Base-by-base conservation (phyloP, 2,329 filamentous ascomycete species). In the Pseudocercospora macadamiae region DNA sequence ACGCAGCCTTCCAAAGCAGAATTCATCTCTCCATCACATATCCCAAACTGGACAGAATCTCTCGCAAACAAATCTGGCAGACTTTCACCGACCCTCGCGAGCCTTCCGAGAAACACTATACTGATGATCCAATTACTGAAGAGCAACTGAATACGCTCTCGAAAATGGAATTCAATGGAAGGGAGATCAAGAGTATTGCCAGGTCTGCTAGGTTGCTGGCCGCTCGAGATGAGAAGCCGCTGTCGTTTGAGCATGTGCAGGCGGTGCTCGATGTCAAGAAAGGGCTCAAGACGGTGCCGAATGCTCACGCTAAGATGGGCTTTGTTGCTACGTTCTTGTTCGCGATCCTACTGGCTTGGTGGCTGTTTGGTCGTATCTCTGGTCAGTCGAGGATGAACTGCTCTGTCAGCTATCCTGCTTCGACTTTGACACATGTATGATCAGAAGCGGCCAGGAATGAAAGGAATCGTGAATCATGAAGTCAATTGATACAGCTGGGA, bases 1-100 rank as follows among this genome's bases (percentile, higher is more conserved):
- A 77, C 57, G 63, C 71, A 32, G 72, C 70, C 10, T 73, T 76
- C 62, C 61, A 71, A 2, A 73, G 68, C 25, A 63, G 72, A 16
- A 72, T 75, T 16, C 67, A 75, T 63, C 55, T 75, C 19, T 64
- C 57, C 16, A 54, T 75, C 2, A 61, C 68, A 45, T 76, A 44
- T 23, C 39, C 39, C 18, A 39, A 64, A 36, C 66, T 77, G 10
- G 68, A 54, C 16, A 60, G 44, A 42, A 54, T 60, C 16, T 58
- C 64, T 42, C 66, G 68, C 18, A 59, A 56, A 48, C 55, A 68
- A n/a, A 68, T 76, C 59, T 69, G 67, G 66, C 28, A 54, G 14
- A 62, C 55, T 2, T 64, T 64, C 19, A 47, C 42, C 19, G 42
- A 45, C 18, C 42, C 42, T 10, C 9, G 42, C 1, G 42, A 45